These are phyloP conservation scores for Globisporangium middletonii DNA, from an alignment of 352 stramenopile species.

Conservation along the genomic window DNA sequence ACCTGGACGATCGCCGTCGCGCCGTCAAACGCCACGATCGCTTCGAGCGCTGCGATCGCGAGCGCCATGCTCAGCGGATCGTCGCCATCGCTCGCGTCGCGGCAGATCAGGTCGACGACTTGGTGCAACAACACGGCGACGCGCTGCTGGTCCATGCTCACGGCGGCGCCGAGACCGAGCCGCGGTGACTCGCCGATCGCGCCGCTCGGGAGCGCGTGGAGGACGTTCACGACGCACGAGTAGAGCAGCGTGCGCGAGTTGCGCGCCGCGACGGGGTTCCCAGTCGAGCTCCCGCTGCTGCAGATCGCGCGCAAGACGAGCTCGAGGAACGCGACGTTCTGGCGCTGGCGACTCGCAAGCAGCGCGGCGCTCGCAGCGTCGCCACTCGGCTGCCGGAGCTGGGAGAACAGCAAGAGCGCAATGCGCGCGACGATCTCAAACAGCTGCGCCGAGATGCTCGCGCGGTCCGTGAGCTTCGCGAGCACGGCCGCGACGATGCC, in stretches of 20 bases:
- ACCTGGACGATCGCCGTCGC: constrained; percentile 40
- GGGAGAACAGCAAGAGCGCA: constrained; percentile 52
- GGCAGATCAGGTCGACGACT: constrained; percentile 64
- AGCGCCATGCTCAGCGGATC: constrained; percentile 80
- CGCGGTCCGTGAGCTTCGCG: constrained; percentile 50
- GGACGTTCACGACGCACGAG: constrained; percentile 65
- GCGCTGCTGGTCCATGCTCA: constrained; percentile 4
- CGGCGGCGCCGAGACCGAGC: constrained; percentile 2
- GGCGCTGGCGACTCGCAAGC: constrained; percentile 20
- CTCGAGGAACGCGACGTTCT: constrained; percentile 50
- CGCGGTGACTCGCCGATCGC: constrained; percentile 6
- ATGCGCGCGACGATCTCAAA: constrained; percentile 74
- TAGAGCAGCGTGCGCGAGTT: constrained; percentile 78
- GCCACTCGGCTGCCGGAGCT: constrained; percentile 24
- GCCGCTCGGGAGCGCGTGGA: constrained; percentile 30
- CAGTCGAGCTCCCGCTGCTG: constrained; percentile 49
- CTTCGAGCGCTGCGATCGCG: constrained; percentile 64
- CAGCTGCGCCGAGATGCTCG: constrained; percentile 52
- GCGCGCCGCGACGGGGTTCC: constrained; percentile 67
- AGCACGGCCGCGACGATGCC: constrained; percentile 56
- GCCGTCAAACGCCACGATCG: constrained; percentile 49
- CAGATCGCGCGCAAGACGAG: constrained; percentile 57
- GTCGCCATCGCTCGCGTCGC: constrained; percentile 71
- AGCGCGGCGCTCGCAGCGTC: constrained; percentile 3
- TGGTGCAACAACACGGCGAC: constrained; percentile 37